These are phyloP conservation scores for Ceratocystis diversiconidia DNA, from an alignment of 2,329 filamentous ascomycete species.

Conservation along the genomic window DNA sequence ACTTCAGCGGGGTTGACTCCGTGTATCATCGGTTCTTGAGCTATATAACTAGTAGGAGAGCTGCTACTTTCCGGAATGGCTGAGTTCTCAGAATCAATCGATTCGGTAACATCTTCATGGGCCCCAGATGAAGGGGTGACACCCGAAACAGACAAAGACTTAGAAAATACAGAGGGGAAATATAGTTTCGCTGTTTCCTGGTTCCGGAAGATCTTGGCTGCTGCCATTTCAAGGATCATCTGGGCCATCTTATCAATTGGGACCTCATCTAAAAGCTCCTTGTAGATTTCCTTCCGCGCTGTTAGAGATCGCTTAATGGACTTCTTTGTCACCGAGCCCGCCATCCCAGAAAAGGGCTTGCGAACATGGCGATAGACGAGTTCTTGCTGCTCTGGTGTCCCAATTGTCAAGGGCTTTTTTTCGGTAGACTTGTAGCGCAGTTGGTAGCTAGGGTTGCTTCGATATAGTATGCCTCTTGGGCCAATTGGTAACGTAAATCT, in stretches of 20 bases:
- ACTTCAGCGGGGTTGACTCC: background rate
- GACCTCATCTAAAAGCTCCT: background rate
- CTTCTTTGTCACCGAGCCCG: background rate
- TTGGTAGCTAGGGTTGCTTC: background rate
- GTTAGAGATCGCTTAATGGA: constrained; percentile 5
- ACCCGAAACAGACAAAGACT: background rate
- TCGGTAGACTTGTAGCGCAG: background rate
- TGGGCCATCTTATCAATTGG: constrained; percentile 4
- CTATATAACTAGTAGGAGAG: too few relatives aligned
- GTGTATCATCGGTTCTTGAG: background rate
- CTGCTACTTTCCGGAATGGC: background rate
- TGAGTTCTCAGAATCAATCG: background rate
- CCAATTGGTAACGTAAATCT: background rate
- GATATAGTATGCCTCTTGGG: background rate
- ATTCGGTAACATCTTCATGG: background rate
- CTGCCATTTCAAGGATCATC: constrained; percentile 12
- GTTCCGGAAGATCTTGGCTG: constrained; percentile 8
- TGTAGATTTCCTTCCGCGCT: background rate
- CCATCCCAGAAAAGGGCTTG: background rate
- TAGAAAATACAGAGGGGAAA: background rate
- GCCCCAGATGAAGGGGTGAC: background rate
- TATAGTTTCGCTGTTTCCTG: constrained; percentile 3
- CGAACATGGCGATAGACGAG: constrained; percentile 12
- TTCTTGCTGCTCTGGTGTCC: constrained; percentile 5
- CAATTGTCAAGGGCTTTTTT: background rate